phyloP scores from a whole-genome alignment of 169 alveolate species.

The Babesia gibsoni region DNA sequence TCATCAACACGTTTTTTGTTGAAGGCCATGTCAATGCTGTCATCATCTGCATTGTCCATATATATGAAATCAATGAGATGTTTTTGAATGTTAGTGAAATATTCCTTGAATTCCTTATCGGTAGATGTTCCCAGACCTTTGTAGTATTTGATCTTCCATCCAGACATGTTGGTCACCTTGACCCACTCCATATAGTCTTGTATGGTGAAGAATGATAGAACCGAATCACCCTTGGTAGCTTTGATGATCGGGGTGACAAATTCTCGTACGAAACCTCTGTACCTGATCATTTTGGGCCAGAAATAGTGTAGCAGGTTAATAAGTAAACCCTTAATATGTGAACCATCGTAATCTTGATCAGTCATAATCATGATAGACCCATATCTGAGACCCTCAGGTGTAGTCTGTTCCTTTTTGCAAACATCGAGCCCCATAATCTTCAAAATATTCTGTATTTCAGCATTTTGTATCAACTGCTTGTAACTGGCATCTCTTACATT shows the following conservation, averaged over 20 bases:
- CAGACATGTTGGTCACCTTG: constrained; percentile 79
- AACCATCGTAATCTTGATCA: constrained; percentile 99
- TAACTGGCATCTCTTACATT: constrained; percentile 98
- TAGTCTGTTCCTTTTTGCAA: constrained; percentile 82
- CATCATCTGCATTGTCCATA: constrained; percentile 89
- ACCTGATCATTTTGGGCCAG: constrained; percentile 97
- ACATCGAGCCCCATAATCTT: constrained; percentile 94
- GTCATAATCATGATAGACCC: constrained; percentile 99
- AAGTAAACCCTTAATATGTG: constrained; percentile 99
- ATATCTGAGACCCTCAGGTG: constrained; percentile 90
- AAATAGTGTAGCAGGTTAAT: constrained; percentile 97
- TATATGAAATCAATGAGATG: constrained; percentile 89
- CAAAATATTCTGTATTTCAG: constrained; percentile 95
- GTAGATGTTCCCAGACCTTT: constrained; percentile 99
- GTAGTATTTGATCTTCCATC: constrained; percentile 98
- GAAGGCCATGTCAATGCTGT: constrained; percentile 97
- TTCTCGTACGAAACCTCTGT: constrained; percentile 94
- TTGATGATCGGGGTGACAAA: constrained; percentile 98
- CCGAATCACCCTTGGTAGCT: constrained; percentile 87
- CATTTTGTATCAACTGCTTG: constrained; percentile 91
- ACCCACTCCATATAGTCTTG: constrained; percentile 97
- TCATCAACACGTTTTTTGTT: constrained; percentile 96
- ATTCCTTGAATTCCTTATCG: constrained; percentile 97
- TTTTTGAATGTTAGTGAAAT: constrained; percentile 91
- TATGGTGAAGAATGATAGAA: constrained; percentile 92